phyloP scores from a whole-genome alignment of 192 early-diverging fungal genomes.

The Linnemannia zychae region DNA sequence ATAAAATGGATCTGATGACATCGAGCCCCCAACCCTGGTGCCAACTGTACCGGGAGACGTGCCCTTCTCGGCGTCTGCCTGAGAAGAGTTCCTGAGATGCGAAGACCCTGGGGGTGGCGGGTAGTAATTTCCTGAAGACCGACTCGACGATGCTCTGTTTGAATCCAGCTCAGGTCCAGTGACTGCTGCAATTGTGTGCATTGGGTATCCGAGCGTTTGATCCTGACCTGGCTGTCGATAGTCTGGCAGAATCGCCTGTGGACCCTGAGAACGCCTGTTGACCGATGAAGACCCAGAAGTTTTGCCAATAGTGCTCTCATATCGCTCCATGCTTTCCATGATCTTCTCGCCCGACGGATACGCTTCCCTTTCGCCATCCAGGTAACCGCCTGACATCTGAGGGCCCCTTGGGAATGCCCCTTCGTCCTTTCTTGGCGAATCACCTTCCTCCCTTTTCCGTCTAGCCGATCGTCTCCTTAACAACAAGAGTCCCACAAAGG shows the following conservation, averaged over 20 bases:
- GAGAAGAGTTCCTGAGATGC: background rate
- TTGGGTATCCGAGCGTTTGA: constrained; percentile 21
- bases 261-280: background rate
- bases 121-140: constrained; percentile 22
- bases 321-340: constrained; percentile 31
- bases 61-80: constrained; percentile 8
- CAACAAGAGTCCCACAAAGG: constrained; percentile 47
- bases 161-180: constrained; percentile 14
- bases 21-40: constrained; percentile 24
- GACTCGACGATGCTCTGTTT: constrained; percentile 25
- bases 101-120: background rate
- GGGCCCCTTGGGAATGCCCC: constrained; percentile 4
- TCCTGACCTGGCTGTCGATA: constrained; percentile 6
- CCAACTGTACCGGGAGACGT: constrained; percentile 12
- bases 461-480: constrained; percentile 23
- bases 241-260: background rate
- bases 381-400: background rate
- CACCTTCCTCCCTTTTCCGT: background rate
- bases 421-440: too few species aligned
- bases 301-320: constrained; percentile 8
- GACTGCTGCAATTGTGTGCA: constrained; percentile 32
- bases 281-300: constrained; percentile 30
- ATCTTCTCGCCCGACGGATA: constrained; percentile 17
- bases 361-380: constrained; percentile 17
- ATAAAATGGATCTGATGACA: constrained; percentile 49